Evolutionary conservation across 192 early-diverging fungal genomes (phyloP).

Genomic region (Oehlia diaphana): DNA sequence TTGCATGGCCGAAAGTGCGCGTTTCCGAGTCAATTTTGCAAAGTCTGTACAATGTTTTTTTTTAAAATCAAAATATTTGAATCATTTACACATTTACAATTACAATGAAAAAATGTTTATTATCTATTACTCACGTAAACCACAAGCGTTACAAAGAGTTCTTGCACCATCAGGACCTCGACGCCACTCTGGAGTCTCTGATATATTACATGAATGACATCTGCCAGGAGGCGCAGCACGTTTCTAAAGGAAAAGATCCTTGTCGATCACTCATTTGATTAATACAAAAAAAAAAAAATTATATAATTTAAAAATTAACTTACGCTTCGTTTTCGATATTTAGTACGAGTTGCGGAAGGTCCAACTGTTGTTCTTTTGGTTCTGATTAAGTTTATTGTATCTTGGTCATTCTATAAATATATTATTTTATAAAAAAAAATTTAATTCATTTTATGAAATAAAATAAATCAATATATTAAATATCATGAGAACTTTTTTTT

Average conservation of each 20-base stretch:
- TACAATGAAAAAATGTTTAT: background rate
- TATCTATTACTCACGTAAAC: conserved; percentile 67
- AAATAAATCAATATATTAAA: background rate
- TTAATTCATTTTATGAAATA: background rate
- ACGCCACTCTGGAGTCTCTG: conserved; percentile 93
- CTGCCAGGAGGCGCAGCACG: conserved; percentile 64
- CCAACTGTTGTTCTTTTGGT: background rate
- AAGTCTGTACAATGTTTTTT: background rate
- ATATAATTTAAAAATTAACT: background rate
- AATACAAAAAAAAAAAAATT: background rate
- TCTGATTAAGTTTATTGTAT: conserved; percentile 15
- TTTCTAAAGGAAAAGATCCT: conserved; percentile 31
- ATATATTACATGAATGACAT: conserved; percentile 78
- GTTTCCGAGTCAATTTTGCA: conserved; percentile 20
- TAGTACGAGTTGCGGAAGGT: conserved; percentile 6
- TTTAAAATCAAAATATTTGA: no score
- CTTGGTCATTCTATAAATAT: conserved; percentile 4
- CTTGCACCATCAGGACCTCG: conserved; percentile 92
- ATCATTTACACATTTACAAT: no score
- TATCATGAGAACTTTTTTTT: background rate
- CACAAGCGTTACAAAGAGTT: conserved; percentile 95
- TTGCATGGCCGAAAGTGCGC: background rate
- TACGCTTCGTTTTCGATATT: conserved; percentile 24
- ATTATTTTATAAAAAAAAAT: background rate
- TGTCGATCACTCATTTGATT: background rate